These are phyloP conservation scores for Daldinia sp. DNA, from an alignment of 2,329 filamentous ascomycete genomes.

Conservation along the genomic window DNA sequence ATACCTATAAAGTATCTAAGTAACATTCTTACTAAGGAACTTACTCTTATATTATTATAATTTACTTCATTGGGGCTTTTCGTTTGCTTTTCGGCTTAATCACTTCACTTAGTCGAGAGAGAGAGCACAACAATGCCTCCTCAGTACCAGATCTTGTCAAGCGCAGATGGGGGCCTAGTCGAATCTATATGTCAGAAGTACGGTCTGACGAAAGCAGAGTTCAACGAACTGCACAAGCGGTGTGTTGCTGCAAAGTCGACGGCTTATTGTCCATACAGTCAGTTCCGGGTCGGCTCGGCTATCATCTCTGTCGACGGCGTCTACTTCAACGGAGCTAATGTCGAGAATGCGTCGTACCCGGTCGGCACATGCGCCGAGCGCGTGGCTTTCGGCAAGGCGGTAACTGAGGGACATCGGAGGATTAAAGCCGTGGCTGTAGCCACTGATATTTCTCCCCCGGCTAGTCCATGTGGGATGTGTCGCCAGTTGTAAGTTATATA, in stretches of 20 bases:
- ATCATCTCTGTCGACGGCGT: conserved; percentile 69
- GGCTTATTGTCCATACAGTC: conserved; percentile 94
- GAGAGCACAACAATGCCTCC: conserved; percentile 27
- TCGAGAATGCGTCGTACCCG: conserved; percentile 94
- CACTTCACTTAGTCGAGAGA: conserved; percentile 28
- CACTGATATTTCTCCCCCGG: conserved; percentile 78
- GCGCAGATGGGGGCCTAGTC: conserved; percentile 47
- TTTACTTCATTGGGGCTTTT: neutral
- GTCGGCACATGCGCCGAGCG: conserved; percentile 97
- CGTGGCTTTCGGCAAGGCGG: conserved; percentile 85
- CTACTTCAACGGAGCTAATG: conserved; percentile 81
- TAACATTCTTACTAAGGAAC: conserved; percentile 33
- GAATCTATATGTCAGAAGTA: conserved; percentile 55
- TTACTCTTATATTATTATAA: neutral
- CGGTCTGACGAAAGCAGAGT: conserved; percentile 71
- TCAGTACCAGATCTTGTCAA: conserved; percentile 42
- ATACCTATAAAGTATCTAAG: conserved; percentile 20
- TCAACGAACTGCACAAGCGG: conserved; percentile 71
- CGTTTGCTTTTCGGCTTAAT: conserved; percentile 14
- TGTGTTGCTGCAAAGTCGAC: conserved; percentile 78
- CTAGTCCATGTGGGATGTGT: conserved; percentile 94
- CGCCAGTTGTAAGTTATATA: conserved; percentile 79
- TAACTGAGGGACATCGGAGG: conserved; percentile 67
- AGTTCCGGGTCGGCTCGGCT: conserved; percentile 89
- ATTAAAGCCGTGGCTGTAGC: conserved; percentile 88